Evolutionary conservation across 352 stramenopile species (phyloP).

Genomic region (Globisporangium echinulatum): DNA sequence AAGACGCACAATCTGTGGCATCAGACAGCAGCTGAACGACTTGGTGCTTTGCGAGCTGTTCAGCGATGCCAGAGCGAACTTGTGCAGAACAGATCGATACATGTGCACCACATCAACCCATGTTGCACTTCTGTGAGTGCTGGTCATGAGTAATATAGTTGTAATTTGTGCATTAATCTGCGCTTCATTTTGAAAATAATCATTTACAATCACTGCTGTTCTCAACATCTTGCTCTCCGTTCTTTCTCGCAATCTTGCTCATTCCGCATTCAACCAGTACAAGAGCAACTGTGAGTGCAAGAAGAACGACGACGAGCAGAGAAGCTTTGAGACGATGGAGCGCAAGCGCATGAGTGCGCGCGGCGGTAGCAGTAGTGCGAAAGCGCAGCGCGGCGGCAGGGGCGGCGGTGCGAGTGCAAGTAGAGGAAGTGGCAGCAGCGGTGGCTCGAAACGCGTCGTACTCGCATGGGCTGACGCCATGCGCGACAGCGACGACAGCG

Average conservation of each 20-base stretch:
- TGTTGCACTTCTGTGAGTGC: too few relatives aligned
- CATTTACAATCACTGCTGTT: too few relatives aligned
- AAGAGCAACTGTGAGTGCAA: background rate
- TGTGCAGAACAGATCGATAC: too few relatives aligned
- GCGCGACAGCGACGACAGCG: conserved; percentile 9
- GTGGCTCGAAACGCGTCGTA: conserved; percentile 16
- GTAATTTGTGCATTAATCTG: too few relatives aligned
- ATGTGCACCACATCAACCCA: too few relatives aligned
- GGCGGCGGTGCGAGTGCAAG: background rate
- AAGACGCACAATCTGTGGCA: too few relatives aligned
- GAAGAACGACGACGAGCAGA: background rate
- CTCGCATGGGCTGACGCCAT: conserved; percentile 30
- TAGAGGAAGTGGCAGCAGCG: background rate
- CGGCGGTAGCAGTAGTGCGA: background rate
- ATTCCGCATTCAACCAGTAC: background rate
- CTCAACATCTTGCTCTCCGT: too few relatives aligned
- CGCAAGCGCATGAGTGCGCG: conserved; percentile 1
- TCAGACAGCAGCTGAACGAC: too few relatives aligned
- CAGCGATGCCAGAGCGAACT: too few relatives aligned
- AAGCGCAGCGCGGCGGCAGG: background rate
- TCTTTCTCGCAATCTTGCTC: background rate
- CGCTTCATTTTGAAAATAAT: background rate
- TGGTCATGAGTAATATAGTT: too few relatives aligned
- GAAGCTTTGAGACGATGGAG: background rate
- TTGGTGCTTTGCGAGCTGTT: too few relatives aligned